Base-by-base conservation (phyloP, 768 basidiomycete species). In the Agrocybe pediades region DNA sequence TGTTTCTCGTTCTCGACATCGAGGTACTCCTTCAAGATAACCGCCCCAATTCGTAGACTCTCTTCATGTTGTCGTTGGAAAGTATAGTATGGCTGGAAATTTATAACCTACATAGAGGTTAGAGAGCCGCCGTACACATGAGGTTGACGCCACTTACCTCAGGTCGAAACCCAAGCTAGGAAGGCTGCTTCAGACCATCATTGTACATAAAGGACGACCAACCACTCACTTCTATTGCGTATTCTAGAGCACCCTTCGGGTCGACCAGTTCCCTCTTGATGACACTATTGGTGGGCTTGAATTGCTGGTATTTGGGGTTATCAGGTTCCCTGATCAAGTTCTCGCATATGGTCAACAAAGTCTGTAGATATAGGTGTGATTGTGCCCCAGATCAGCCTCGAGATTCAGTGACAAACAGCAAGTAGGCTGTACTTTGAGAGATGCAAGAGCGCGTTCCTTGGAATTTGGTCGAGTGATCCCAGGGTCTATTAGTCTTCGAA, bases 401-500 rank as follows among this genome's bases (percentile, higher is more conserved):
- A 46, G 20, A 25, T 21, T 1, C 24, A 29, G 9, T 11, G 54
- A 45, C 36, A 43, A 26, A 54, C 54, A 49, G 60, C 52, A 44
- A 57, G 47, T 51, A 59, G 53, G 54, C 60, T 63, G 60, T 78
- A 86, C 91, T 78, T 83, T 84, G 59, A 93, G 71, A 51, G 88
- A 79, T 53, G 79, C 76, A 57, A 81, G 65, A 1, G 86, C 85
- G 49, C 81, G 74, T 46, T 79, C 80, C 57, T 79, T 80, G 11
- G 85, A 67, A 65, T 92, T 92, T 5, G 83, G 87, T 2, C 91
- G 80, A 46, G 81, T 62, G 60, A 93, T 92, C 13, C 88, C 90
- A 41, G 89, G 89, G 61, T 92, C 88, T 54, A 92, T 79, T 54
- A 92, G 73, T 33, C 91, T 77, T 41, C 91, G 80, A 67, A 92